Percentiles rank a stretch among this genome's conserved stretches.
Conservation (phyloP, 345 rosid genomes). For the Populus ilicifolia region DNA sequence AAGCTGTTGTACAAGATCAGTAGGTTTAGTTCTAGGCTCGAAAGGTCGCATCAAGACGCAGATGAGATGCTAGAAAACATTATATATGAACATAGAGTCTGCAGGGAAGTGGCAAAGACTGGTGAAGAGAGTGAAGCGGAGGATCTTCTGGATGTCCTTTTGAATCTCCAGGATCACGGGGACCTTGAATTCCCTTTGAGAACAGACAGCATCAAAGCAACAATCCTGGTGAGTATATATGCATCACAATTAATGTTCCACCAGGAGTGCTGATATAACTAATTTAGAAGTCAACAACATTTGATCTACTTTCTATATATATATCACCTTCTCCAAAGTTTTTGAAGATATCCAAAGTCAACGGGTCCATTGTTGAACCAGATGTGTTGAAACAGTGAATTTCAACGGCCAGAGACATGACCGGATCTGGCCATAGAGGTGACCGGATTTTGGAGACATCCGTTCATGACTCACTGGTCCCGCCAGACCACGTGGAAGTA, state of each 20-base stretch:
- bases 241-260: neutral
- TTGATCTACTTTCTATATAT: too few relatives aligned
- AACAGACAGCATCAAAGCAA: slow-evolving; percentile 15
- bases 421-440: too few relatives aligned
- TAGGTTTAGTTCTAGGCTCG: neutral
- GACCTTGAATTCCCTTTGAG: slow-evolving; percentile 3
- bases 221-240: slow-evolving; percentile 6
- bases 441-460: too few relatives aligned
- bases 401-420: too few relatives aligned
- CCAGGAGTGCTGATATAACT: too few relatives aligned
- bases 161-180: slow-evolving; percentile 14
- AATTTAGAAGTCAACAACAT: too few relatives aligned
- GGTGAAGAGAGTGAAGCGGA: neutral
- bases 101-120: neutral
- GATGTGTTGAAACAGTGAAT: too few relatives aligned
- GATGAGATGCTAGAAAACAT: slow-evolving; percentile 6
- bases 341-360: too few relatives aligned
- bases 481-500: too few relatives aligned
- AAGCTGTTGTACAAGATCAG: neutral
- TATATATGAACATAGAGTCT: slow-evolving; percentile 1
- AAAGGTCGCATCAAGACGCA: neutral
- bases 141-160: slow-evolving; percentile 12
- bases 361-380: too few relatives aligned
- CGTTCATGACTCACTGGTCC: too few relatives aligned
- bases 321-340: too few relatives aligned